phyloP scores from a whole-genome alignment of 192 early-diverging fungal species.

The Neocallimastix lanati region DNA sequence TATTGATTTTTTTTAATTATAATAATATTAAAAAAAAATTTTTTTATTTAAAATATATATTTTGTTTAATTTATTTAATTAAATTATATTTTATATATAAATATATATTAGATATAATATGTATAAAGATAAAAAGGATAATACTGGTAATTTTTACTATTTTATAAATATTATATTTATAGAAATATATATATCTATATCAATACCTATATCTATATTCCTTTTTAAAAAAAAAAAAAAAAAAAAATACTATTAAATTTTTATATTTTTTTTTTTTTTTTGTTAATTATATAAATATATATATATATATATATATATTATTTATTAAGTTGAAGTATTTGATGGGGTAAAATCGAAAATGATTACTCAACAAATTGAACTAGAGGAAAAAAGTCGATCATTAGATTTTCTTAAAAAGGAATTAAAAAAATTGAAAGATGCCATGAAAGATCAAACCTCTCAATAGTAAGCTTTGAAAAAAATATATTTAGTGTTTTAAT shows the following conservation, averaged over 20 bases:
- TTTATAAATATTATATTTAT: no score
- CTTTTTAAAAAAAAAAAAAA: no score
- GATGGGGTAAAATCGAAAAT: slow-evolving; percentile 36
- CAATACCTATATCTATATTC: no score
- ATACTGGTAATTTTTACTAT: not conserved
- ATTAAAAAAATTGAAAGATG: slow-evolving; percentile 15
- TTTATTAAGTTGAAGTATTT: slow-evolving; percentile 24
- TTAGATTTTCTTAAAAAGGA: slow-evolving; percentile 19
- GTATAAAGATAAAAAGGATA: not conserved
- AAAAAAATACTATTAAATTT: not conserved
- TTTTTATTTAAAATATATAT: no score
- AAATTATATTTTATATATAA: no score
- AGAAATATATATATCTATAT: no score
- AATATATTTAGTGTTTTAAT: no score
- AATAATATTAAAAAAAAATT: no score
- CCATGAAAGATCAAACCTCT: slow-evolving; percentile 9
- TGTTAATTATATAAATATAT: no score
- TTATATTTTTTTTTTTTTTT: no score
- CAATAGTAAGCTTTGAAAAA: slow-evolving; percentile 22
- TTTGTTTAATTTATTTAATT: no score
- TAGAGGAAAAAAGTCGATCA: slow-evolving; percentile 21
- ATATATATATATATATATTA: no score
- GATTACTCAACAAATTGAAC: slow-evolving; percentile 26
- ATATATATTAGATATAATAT: not conserved
- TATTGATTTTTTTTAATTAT: not conserved